These are phyloP conservation scores for Amyloporia xantha DNA, from an alignment of 768 basidiomycete genomes.

Conservation along the genomic window DNA sequence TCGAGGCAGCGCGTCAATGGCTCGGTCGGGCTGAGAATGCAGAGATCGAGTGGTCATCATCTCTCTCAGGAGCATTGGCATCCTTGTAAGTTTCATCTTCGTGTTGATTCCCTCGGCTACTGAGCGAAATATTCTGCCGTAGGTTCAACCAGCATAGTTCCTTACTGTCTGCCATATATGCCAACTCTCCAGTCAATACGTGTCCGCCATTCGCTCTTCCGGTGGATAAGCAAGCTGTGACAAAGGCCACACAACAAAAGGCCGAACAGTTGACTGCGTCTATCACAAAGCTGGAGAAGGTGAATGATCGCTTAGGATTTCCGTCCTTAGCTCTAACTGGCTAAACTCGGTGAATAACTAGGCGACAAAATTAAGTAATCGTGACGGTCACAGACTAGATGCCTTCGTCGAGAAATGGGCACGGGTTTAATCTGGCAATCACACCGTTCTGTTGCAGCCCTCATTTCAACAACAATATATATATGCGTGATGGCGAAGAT, in stretches of 20 bases:
- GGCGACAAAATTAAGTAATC: too few relatives aligned
- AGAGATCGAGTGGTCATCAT: conserved; percentile 8
- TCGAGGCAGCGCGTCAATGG: not conserved
- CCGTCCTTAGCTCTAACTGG: too few relatives aligned
- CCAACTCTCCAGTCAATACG: conserved; percentile 16
- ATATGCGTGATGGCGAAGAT: too few relatives aligned
- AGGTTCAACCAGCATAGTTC: not conserved
- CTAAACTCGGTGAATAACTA: too few relatives aligned
- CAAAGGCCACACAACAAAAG: not conserved
- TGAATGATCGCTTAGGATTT: too few relatives aligned
- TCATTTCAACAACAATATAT: too few relatives aligned
- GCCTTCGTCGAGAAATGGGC: conserved; percentile 12
- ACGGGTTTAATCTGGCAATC: not conserved
- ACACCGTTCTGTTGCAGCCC: too few relatives aligned
- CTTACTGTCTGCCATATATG: conserved; percentile 10
- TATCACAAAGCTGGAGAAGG: conserved; percentile 10
- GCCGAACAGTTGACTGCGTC: conserved; percentile 4
- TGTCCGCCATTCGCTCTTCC: conserved; percentile 13
- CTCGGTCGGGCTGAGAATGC: not conserved
- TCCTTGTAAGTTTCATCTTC: conserved; percentile 11
- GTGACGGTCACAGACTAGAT: conserved; percentile 7
- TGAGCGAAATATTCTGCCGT: too few relatives aligned
- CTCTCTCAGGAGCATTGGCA: not conserved
- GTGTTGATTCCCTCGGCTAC: not conserved
- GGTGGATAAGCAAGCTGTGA: not conserved